Evolutionary conservation across 2,329 filamentous ascomycete genomes (phyloP).

Genomic region (Colletotrichum sp.): DNA sequence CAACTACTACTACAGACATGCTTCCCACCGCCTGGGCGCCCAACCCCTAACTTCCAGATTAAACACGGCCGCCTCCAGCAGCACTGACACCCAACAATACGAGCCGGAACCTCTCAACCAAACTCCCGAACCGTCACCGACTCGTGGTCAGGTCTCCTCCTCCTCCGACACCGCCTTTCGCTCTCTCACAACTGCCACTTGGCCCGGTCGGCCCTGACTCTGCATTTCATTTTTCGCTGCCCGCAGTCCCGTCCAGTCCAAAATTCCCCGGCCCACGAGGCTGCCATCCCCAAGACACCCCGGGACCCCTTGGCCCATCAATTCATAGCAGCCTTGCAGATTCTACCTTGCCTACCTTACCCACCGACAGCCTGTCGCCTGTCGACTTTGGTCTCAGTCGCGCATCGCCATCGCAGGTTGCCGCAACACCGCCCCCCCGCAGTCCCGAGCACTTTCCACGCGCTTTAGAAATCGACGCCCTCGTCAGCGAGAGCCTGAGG

Average conservation of each 20-base stretch:
- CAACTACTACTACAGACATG: not conserved
- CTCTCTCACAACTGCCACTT: not conserved
- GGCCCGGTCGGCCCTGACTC: slow-evolving; percentile 5
- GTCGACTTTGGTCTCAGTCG: not conserved
- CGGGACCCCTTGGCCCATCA: not conserved
- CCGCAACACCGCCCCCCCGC: not conserved
- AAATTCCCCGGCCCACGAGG: slow-evolving; percentile 11
- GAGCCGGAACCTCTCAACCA: not conserved
- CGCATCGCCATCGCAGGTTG: slow-evolving; percentile 7
- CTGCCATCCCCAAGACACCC: not conserved
- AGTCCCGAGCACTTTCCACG: not conserved
- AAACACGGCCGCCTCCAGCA: not conserved
- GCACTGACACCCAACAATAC: not conserved
- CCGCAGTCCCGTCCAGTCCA: not conserved
- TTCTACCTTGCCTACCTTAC: not conserved
- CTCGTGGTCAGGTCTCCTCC: not conserved
- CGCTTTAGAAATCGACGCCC: not conserved
- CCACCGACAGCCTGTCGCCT: not conserved
- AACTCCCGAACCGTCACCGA: not conserved
- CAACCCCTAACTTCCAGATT: slow-evolving; percentile 1
- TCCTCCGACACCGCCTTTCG: slow-evolving; percentile 15
- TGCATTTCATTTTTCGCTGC: not conserved
- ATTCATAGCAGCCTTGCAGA: slow-evolving; percentile 7
- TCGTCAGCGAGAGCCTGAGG: not conserved
- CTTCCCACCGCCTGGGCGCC: not conserved